These are phyloP conservation scores for Naganishia friedmannii DNA, from an alignment of 768 basidiomycete species.

Conservation along the genomic window DNA sequence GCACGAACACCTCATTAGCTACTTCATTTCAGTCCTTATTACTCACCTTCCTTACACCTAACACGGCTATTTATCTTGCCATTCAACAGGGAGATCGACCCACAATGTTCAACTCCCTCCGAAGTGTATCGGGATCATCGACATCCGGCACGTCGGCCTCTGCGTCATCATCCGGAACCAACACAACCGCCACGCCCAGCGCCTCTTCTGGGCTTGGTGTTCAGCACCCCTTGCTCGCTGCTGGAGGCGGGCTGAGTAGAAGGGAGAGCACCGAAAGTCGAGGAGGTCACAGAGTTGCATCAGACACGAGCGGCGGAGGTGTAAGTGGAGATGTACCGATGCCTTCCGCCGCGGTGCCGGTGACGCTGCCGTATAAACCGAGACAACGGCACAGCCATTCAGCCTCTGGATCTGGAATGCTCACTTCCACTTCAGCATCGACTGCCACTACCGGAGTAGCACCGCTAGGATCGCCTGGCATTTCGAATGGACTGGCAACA, in stretches of 20 bases:
- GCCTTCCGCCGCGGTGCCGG: not conserved
- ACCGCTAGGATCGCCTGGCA: no score
- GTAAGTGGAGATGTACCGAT: not conserved
- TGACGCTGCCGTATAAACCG: constrained; percentile 44
- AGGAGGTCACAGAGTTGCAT: not conserved
- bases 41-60: no score
- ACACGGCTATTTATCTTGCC: no score
- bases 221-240: constrained; percentile 29
- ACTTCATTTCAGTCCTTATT: no score
- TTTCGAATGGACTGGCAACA: not conserved
- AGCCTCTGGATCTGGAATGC: constrained; percentile 32
- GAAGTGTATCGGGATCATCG: constrained; percentile 37
- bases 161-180: constrained; percentile 36
- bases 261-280: constrained; percentile 19
- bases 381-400: constrained; percentile 40
- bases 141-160: constrained; percentile 36
- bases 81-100: no score
- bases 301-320: not conserved
- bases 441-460: not conserved
- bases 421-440: not conserved
- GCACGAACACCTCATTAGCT: no score
- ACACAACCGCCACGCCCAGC: not conserved
- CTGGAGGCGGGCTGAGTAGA: constrained; percentile 38
- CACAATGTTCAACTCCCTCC: constrained; percentile 41
- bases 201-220: not conserved